A percentile compares a stretch with the other conserved stretches of the same genome.
Evolutionary conservation across 1,284 basidiomycete genomes (phyloP).

Genomic region (Rhodotorula sp.): DNA sequence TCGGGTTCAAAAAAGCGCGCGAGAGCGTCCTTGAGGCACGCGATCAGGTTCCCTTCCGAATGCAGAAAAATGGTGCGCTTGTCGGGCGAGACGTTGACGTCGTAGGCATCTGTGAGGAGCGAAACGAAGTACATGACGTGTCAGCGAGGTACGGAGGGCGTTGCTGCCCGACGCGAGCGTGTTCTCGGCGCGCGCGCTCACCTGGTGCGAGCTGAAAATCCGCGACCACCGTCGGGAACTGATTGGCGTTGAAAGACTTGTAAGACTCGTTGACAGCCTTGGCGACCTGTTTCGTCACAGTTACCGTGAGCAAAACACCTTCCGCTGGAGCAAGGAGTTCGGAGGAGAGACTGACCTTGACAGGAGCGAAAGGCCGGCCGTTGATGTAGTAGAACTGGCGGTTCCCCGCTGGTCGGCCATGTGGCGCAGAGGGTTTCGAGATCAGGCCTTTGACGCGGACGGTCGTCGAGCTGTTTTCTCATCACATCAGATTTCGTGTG

Average conservation of each 20-base stretch:
- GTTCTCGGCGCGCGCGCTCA: no score
- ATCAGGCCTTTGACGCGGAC: constrained; percentile 71
- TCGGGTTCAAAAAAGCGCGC: constrained; percentile 60
- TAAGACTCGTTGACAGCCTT: constrained; percentile 89
- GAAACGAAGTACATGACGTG: no score
- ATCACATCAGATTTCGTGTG: no score
- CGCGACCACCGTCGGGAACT: constrained; percentile 78
- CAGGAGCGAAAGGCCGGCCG: constrained; percentile 78
- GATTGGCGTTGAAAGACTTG: constrained; percentile 75
- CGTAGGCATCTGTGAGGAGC: constrained; percentile 73
- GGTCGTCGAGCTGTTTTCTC: constrained; percentile 28
- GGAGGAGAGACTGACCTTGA: constrained; percentile 58
- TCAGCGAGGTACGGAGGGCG: no score
- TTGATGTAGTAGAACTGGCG: constrained; percentile 95
- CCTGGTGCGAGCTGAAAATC: constrained; percentile 78
- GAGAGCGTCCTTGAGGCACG: constrained; percentile 67
- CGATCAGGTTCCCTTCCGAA: constrained; percentile 77
- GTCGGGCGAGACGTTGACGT: constrained; percentile 96
- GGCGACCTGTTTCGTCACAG: constrained; percentile 59
- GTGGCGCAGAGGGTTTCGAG: constrained; percentile 70
- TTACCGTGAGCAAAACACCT: no score
- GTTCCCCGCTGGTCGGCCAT: constrained; percentile 75
- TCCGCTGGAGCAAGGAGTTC: no score
- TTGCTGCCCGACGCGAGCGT: no score
- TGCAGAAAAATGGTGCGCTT: constrained; percentile 93